Conservation (phyloP, 176 grass and related monocot species). For the Saccharum spontaneum region DNA sequence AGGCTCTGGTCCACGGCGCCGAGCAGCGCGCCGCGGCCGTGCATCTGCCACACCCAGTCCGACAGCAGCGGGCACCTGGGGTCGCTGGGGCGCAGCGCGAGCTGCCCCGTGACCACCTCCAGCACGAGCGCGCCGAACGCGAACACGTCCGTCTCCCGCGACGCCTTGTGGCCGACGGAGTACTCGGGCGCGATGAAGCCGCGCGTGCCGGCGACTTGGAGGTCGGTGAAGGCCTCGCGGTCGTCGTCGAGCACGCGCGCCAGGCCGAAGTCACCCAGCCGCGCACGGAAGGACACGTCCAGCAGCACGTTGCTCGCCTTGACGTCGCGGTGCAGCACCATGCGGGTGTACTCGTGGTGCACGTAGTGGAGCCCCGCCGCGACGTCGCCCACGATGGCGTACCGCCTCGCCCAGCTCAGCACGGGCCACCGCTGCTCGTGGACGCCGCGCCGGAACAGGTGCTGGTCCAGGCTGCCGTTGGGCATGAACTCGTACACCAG, state of each 20-base stretch:
- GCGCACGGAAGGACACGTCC: conserved; percentile 51
- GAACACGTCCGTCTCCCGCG: conserved; percentile 52
- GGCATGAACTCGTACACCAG: conserved; percentile 93
- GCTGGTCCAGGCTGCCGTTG: conserved; percentile 68
- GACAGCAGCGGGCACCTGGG: conserved; percentile 24
- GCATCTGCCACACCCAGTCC: conserved; percentile 63
- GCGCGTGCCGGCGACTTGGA: conserved; percentile 47
- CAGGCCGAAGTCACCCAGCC: conserved; percentile 79
- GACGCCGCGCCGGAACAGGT: conserved; percentile 34
- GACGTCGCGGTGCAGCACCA: conserved; percentile 75
- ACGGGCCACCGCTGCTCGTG: background rate
- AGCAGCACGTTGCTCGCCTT: conserved; percentile 71
- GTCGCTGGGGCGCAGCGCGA: conserved; percentile 20
- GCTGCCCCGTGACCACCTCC: conserved; percentile 47
- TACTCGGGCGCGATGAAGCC: conserved; percentile 79
- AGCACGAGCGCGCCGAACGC: conserved; percentile 63
- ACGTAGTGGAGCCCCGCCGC: conserved; percentile 67
- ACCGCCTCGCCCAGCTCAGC: conserved; percentile 53
- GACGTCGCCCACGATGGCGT: conserved; percentile 49
- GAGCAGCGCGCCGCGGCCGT: conserved; percentile 45
- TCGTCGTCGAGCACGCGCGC: conserved; percentile 51
- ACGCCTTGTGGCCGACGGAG: conserved; percentile 37
- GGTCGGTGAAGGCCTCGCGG: conserved; percentile 44
- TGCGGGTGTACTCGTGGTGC: conserved; percentile 60
- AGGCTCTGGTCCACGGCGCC: conserved; percentile 47